Base-by-base conservation (phyloP, 2,329 filamentous ascomycete species). In the Ceratocystis papillata region DNA sequence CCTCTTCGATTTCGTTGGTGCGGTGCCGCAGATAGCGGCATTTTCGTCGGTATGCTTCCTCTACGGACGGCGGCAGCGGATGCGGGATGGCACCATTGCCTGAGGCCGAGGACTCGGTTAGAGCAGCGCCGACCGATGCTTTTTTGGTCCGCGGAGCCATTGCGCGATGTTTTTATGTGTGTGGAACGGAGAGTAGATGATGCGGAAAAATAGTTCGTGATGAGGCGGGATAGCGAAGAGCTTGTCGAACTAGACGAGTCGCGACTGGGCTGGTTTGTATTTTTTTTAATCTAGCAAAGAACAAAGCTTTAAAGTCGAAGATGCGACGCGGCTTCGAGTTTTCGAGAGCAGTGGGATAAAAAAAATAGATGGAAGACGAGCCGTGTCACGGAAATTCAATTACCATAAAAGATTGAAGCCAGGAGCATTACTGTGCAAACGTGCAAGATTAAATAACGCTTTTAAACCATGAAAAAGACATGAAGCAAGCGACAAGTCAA, bases 11-110 rank as follows among this genome's bases (percentile, higher is more conserved):
- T 75, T 96, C 92, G 74, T 87, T 88, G 69, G 94, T 89, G 68
- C 94, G 88, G 72, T 90, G 88, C 78, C 95, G 95, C 25, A 99
- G 83, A 72, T 95, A 89, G 74, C 96, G 90, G 76, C 93, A 97
- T 84, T 99, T 97, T 70, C 90, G 85, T 72, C 94, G 91, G 77
- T 97, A 99, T 63, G 93, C 92, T 74, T 93, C 88, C 77, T 99
- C 93, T 69, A 97, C 91, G 17, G 91, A 96, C 17, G 94, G 93
- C 22, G 93, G 90, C 3, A 88, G 79, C 50, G 83, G 77, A 17
- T 84, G 83, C 37, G 83, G 83, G 65, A 83, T 78, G 68, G 78
- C 77, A 75, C 72, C 74, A 72, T 71, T 70, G 74, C 76, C 71
- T 60, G 63, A 44, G 17, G 65, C 44, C 20, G 66, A 66, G 20